Evolutionary conservation across 2,329 filamentous ascomycete genomes (phyloP), one percentile per base, ranked within the genome.

Genomic region (Macrophomina tecta): DNA sequence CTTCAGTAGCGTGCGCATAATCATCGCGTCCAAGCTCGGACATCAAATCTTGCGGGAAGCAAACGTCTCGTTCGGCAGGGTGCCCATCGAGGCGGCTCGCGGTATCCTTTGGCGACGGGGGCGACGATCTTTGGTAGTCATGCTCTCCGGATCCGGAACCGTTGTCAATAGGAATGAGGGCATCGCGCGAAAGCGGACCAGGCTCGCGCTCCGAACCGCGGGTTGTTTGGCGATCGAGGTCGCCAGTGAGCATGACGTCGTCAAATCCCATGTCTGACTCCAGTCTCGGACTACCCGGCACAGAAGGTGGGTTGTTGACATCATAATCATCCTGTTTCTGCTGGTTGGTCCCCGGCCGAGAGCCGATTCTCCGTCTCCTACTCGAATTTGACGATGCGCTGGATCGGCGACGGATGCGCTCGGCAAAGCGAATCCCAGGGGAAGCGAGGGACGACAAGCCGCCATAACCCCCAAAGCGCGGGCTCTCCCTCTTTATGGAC

Each of bases 1-100:
- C 80, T 23, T 81, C 80, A 4, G 85, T 84, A 4, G 82, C 78
- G 51, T 82, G 83, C 45, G 84, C 78, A 67, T 82, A 82, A 58
- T 95, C 92, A 55, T 96, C 93, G 38, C 94, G 91, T 34, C 86
- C 93, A 56, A 95, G 82, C 72, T 96, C 93, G 0, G 92, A 95
- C 79, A 93, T 85, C 5, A 84, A 89, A 65, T 91, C 90, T 5
- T 89, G 88, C 0, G 94, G 94, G 73, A 97, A 97, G 81, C 95
- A 97, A 0, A 98, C 94, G 79, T 98, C 95, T 70, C 91, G 91
- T 73, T 95, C 89, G 0, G 89, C 91, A 11, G 89, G 84, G 12
- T 90, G 70, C 12, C 58, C 58, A n/a, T 66, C 64, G 9, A 51
- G 34, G 30, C 42, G 56, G 18, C 58, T 49, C 3, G 28, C n/a